Conservation (phyloP, 148 eudicot genomes). For the Chenopodium album region DNA sequence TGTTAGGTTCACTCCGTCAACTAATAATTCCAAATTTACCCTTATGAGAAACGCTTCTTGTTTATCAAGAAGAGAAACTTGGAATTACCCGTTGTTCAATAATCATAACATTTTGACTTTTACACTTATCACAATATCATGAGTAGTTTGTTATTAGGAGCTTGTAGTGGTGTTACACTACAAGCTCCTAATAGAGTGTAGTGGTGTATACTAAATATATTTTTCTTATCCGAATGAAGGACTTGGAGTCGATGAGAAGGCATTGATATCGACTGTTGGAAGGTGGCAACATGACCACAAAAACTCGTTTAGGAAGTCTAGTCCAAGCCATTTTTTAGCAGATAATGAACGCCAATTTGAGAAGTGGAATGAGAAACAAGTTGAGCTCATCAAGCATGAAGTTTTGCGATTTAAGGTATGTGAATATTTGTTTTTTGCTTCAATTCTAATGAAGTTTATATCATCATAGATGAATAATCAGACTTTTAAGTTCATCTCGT, state of each 20-base stretch:
- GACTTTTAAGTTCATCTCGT: background rate
- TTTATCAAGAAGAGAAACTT: too few relatives aligned
- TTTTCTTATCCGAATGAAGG: constrained; percentile 29
- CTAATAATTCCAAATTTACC: too few relatives aligned
- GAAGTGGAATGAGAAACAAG: constrained; percentile 41
- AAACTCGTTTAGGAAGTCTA: constrained; percentile 44
- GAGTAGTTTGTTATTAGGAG: too few relatives aligned
- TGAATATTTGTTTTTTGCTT: background rate
- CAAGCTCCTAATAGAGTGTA: too few relatives aligned
- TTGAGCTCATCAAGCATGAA: constrained; percentile 50
- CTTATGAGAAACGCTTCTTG: too few relatives aligned
- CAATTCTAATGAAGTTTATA: background rate
- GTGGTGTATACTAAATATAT: background rate
- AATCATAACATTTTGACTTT: too few relatives aligned
- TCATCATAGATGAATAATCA: background rate
- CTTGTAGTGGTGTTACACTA: background rate
- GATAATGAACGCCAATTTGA: constrained; percentile 63
- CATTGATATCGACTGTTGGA: constrained; percentile 50
- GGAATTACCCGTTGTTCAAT: too few relatives aligned
- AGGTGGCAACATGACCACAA: constrained; percentile 56
- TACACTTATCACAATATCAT: too few relatives aligned
- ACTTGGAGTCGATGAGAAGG: constrained; percentile 73
- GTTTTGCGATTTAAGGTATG: constrained; percentile 68
- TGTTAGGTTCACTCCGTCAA: too few relatives aligned
- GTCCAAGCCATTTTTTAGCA: constrained; percentile 40